Base-by-base conservation (phyloP, 73 alveolate genomes). In the Diophrys appendiculata region DNA sequence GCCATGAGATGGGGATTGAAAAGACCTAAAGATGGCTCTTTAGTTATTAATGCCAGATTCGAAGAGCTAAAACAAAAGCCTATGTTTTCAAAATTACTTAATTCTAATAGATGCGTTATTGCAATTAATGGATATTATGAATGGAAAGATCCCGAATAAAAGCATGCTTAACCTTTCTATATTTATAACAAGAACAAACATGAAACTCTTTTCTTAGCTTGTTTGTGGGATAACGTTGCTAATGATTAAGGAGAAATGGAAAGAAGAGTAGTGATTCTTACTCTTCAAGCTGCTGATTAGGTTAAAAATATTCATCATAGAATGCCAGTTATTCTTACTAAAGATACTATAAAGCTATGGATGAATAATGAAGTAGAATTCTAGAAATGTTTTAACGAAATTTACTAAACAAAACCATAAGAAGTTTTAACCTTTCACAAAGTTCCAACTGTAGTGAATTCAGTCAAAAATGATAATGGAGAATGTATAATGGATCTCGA, bases 1-100 rank as follows among this genome's bases (percentile, higher is more conserved):
- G 78, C 72, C 29, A 85, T 85, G 93, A 33, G 82, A 64, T 85
- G 93, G 93, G 93, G 93, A 11, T 32, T 85, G 81, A 74, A 69
- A 33, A 69, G 65, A 13, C 75, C 83, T 27, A 65, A 78, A 31
- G 24, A 28, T 33, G 60, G 54, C 8, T 83, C 69, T 54, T 68
- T 71, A 26, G 93, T 85, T 0, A 85, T 85, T 52, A 85, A 85
- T 54, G 84, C 84, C 18, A 68, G 93, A 29, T 85, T 85, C 68
- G 93, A 85, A 71, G 93, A 85, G 28, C 29, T 78, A 24, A 56
- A 29, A n/a, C n/a, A 85, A 18, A 78, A 72, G 24, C 76, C 78
- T 0, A 85, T 85, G 93, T 85, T 85, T 73, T 70, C 86, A 72
- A 76, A 72, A 0, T 76, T 85, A 0, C 78, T 85, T 2, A 53